phyloP scores from a whole-genome alignment of 192 early-diverging fungal species.

The Pilaira anomala region DNA sequence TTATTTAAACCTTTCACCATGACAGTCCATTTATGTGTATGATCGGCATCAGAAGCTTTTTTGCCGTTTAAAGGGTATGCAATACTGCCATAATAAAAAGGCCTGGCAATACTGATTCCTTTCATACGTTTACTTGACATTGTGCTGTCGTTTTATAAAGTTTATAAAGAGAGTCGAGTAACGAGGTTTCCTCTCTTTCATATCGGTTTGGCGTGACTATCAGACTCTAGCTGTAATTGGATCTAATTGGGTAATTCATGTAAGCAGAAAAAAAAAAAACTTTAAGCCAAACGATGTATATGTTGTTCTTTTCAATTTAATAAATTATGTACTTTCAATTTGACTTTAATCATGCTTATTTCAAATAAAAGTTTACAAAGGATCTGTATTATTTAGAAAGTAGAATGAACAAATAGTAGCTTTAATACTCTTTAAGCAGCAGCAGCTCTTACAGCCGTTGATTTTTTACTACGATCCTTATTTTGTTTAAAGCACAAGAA shows the following conservation, averaged over 20 bases:
- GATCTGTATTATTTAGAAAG: too few relatives aligned
- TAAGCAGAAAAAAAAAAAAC: too few relatives aligned
- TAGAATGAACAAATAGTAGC: too few relatives aligned
- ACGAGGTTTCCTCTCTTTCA: neutral
- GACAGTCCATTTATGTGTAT: conserved; percentile 97
- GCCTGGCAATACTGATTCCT: conserved; percentile 65
- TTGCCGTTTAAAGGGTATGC: conserved; percentile 69
- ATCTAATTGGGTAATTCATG: too few relatives aligned
- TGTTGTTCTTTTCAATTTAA: too few relatives aligned
- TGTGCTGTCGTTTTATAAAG: neutral
- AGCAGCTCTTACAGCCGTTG: conserved; percentile 38
- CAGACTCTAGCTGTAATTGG: too few relatives aligned
- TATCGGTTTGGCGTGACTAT: too few relatives aligned
- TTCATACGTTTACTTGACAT: conserved; percentile 42
- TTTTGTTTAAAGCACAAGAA: conserved; percentile 56
- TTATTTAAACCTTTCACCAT: conserved; percentile 80
- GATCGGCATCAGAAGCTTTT: conserved; percentile 67
- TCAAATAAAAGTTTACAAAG: too few relatives aligned
- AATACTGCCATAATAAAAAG: conserved; percentile 86
- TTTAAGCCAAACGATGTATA: too few relatives aligned
- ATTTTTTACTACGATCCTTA: conserved; percentile 34
- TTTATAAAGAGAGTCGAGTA: neutral
- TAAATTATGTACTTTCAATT: too few relatives aligned
- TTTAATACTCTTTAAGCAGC: too few relatives aligned
- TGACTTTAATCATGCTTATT: too few relatives aligned